A percentile compares a stretch with the other conserved stretches of the same genome.
These are phyloP conservation scores for Coniochaeta pulveracea DNA, from an alignment of 2,329 filamentous ascomycete species.

Conservation along the genomic window DNA sequence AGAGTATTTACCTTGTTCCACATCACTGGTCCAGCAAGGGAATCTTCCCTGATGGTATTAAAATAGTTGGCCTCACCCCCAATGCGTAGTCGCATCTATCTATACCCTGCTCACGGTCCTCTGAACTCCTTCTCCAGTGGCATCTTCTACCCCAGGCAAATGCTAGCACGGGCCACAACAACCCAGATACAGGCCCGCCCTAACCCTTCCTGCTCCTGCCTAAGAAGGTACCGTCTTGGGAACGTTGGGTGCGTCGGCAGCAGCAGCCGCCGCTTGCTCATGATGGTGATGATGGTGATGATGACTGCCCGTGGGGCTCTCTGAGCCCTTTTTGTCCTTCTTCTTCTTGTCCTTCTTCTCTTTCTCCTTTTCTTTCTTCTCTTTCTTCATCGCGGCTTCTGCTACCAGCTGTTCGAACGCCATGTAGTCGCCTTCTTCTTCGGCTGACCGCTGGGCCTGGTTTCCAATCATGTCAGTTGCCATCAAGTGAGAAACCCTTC, in stretches of 20 bases:
- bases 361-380: constrained; percentile 71
- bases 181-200: no score
- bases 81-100: background rate
- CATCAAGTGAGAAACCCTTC: background rate
- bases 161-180: no score
- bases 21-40: background rate
- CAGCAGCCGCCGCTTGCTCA: constrained; percentile 17
- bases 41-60: background rate
- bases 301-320: background rate
- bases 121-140: background rate
- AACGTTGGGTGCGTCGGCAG: constrained; percentile 26
- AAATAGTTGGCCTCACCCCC: background rate
- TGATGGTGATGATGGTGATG: no score
- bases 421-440: constrained; percentile 98
- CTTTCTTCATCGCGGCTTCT: constrained; percentile 91
- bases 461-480: constrained; percentile 6
- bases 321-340: constrained; percentile 15
- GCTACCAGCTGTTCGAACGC: constrained; percentile 97
- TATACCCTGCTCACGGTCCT: background rate
- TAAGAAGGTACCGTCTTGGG: no score
- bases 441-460: constrained; percentile 76
- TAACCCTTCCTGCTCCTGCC: no score
- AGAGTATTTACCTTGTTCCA: background rate
- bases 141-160: background rate
- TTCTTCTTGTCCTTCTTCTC: constrained; percentile 44